Percentiles rank a stretch among this genome's conserved stretches.
Evolutionary conservation across 805 yeast species (phyloP).

Genomic region (Candida tammaniensis): DNA sequence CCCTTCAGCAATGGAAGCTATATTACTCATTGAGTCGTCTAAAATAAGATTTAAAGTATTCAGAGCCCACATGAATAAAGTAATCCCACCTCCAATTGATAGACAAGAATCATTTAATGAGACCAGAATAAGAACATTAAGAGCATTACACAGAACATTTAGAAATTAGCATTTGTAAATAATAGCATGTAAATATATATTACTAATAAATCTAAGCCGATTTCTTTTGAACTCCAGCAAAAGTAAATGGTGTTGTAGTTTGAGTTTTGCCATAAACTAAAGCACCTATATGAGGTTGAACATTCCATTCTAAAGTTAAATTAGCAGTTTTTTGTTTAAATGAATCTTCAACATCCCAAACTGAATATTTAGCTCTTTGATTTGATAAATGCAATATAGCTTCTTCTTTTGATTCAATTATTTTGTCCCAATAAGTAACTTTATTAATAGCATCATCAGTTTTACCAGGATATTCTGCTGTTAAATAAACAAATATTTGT

Average conservation of each 20-base stretch:
- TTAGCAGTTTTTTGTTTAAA: slow-evolving; percentile 63
- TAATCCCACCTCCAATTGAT: slow-evolving; percentile 16
- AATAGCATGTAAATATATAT: slow-evolving; percentile 1
- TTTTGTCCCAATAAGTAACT: slow-evolving; percentile 89
- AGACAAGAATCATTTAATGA: slow-evolving; percentile 17
- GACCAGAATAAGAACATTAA: slow-evolving; percentile 23
- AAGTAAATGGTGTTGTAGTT: slow-evolving; percentile 24
- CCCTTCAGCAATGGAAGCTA: slow-evolving; percentile 32
- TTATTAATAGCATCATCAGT: slow-evolving; percentile 48
- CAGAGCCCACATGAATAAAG: slow-evolving; percentile 20
- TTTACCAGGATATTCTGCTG: slow-evolving; percentile 73
- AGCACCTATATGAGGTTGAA: slow-evolving; percentile 89
- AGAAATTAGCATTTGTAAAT: slow-evolving; percentile 5
- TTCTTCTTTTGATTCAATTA: slow-evolving; percentile 55
- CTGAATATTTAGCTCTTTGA: slow-evolving; percentile 70
- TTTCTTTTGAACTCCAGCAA: slow-evolving; percentile 19
- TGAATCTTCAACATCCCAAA: slow-evolving; percentile 76
- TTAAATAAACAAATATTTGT: slow-evolving; percentile 87
- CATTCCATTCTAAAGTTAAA: slow-evolving; percentile 79
- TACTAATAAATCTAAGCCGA: slow-evolving; percentile 2
- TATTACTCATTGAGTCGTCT: slow-evolving; percentile 12
- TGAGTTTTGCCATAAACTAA: slow-evolving; percentile 61
- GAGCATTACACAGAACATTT: slow-evolving; percentile 16
- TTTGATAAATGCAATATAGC: slow-evolving; percentile 55
- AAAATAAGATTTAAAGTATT: slow-evolving; percentile 14